Conservation (phyloP, 306 rosid genomes). For the Ziziphus jujuba region DNA sequence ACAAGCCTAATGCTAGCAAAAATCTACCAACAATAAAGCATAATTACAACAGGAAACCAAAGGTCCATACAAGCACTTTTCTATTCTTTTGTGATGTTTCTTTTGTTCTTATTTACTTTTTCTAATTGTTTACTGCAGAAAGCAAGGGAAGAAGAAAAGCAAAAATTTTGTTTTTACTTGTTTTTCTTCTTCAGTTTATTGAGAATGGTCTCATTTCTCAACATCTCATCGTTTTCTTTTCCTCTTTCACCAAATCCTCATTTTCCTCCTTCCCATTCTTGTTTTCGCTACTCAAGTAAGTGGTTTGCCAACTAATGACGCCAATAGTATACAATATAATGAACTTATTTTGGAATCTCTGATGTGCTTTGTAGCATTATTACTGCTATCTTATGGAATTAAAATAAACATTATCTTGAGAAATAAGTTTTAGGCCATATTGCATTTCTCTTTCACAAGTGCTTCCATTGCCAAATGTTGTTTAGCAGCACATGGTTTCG, state of each 20-base stretch:
- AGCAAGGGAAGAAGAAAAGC: background rate
- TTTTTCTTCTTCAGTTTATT: background rate
- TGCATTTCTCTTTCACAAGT: constrained; percentile 9
- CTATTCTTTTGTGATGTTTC: no score
- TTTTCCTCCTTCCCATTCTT: background rate
- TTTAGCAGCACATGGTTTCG: constrained; percentile 18
- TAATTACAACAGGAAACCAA: no score
- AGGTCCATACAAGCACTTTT: no score
- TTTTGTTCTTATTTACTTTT: no score
- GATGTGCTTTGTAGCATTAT: background rate
- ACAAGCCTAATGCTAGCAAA: no score
- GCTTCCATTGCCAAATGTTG: constrained; percentile 1
- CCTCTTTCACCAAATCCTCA: background rate
- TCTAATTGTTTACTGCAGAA: background rate
- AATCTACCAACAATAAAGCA: no score
- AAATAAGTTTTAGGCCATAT: constrained; percentile 8
- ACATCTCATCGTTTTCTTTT: background rate
- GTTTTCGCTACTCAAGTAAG: background rate
- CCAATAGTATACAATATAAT: background rate
- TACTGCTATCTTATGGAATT: background rate
- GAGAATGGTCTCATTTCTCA: no score
- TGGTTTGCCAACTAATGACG: constrained; percentile 1
- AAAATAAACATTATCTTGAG: background rate
- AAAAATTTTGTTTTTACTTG: background rate
- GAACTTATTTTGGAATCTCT: background rate